Evolutionary conservation across 176 grass and related monocot genomes (phyloP).

Genomic region (Pontederia crassipes): DNA sequence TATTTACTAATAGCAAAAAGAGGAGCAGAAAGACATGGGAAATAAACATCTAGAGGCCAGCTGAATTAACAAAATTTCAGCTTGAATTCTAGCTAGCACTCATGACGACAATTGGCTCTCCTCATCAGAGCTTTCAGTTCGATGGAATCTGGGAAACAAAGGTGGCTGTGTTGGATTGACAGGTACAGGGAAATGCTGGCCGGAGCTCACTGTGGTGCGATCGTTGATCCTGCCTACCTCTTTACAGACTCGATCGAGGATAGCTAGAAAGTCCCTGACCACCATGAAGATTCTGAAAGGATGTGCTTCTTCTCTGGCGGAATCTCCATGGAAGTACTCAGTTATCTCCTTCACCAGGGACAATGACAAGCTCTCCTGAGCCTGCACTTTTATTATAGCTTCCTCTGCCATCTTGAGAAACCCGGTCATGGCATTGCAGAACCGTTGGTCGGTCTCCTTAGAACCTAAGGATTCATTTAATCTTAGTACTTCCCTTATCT

Average conservation of each 20-base stretch:
- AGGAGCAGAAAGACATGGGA: neutral
- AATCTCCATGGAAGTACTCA: conserved; percentile 89
- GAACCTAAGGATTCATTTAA: conserved; percentile 37
- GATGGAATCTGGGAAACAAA: conserved; percentile 62
- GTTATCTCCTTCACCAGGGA: conserved; percentile 96
- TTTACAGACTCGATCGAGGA: conserved; percentile 86
- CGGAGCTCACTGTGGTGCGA: conserved; percentile 48
- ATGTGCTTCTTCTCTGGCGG: conserved; percentile 74
- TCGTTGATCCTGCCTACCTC: conserved; percentile 70
- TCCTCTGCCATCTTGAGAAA: conserved; percentile 74
- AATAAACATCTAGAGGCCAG: neutral
- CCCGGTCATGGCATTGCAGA: conserved; percentile 59
- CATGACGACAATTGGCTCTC: conserved; percentile 63
- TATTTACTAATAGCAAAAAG: too few relatives aligned
- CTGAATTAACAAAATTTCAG: neutral
- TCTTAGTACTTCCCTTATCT: conserved; percentile 62
- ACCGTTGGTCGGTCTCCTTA: conserved; percentile 35
- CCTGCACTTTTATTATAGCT: conserved; percentile 71
- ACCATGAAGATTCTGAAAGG: conserved; percentile 99
- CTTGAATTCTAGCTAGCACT: neutral
- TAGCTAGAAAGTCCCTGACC: conserved; percentile 70
- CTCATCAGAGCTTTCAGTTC: conserved; percentile 67
- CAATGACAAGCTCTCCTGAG: conserved; percentile 75
- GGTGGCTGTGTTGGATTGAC: conserved; percentile 72
- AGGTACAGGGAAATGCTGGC: conserved; percentile 73